Conservation (phyloP, 2,329 filamentous ascomycete species). For the Penicillium sp. region DNA sequence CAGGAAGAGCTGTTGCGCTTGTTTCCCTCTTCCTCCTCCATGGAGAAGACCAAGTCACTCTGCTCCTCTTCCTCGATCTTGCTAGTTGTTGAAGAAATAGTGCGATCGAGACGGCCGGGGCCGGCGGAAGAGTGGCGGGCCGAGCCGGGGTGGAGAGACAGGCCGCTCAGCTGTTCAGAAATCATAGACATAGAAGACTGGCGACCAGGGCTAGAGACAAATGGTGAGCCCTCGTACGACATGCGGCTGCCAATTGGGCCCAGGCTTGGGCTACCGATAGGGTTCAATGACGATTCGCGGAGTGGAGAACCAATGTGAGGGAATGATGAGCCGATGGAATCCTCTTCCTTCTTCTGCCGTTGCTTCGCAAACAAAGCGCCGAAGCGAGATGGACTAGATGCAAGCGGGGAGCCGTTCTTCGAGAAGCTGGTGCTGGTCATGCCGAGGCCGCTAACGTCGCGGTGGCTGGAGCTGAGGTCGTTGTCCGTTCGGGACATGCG, state of each 20-base stretch:
- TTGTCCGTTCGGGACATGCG: conserved; percentile 65
- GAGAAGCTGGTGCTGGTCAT: conserved; percentile 56
- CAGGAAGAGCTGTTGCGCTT: conserved; percentile 48
- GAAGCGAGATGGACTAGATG: conserved; percentile 68
- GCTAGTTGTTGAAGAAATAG: conserved; percentile 53
- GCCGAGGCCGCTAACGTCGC: conserved; percentile 58
- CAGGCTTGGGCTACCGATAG: conserved; percentile 57
- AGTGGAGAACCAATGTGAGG: conserved; percentile 71
- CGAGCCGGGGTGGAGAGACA: conserved; percentile 52
- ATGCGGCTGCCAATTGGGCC: conserved; percentile 57
- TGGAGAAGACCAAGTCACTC: conserved; percentile 56
- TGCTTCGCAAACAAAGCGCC: conserved; percentile 63
- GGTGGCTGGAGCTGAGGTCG: conserved; percentile 54
- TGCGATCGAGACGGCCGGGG: conserved; percentile 50
- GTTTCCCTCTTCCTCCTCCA: conserved; percentile 58
- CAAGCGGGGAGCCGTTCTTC: conserved; percentile 62
- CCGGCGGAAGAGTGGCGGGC: conserved; percentile 44
- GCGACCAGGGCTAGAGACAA: conserved; percentile 61
- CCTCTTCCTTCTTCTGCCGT: conserved; percentile 59
- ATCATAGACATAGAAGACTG: conserved; percentile 67
- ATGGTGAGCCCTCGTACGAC: conserved; percentile 57
- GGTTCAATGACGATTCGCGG: conserved; percentile 63
- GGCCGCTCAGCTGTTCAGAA: conserved; percentile 60
- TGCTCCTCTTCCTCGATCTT: conserved; percentile 56
- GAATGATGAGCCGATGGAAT: conserved; percentile 56